A percentile compares a stretch with the other conserved stretches of the same genome.
Conservation (phyloP, 495 filamentous ascomycete genomes). For the Tuber umbilicatum region DNA sequence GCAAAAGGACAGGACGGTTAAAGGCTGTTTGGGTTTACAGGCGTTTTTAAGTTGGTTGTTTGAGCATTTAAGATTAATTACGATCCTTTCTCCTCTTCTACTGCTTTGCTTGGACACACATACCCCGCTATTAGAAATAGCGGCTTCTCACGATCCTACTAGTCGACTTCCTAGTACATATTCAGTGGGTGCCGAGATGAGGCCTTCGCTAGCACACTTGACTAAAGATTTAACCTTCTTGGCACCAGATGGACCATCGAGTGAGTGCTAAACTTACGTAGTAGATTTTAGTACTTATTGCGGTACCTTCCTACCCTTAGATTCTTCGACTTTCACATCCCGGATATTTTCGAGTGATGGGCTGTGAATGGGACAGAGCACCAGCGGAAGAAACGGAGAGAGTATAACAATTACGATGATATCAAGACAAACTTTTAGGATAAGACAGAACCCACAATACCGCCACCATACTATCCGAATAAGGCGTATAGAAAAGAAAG, state of each 20-base stretch:
- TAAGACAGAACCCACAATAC: neutral
- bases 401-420: neutral
- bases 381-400: neutral
- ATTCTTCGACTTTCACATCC: too few relatives aligned
- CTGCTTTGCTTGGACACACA: neutral
- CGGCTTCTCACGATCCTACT: neutral
- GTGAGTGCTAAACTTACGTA: too few relatives aligned
- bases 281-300: too few relatives aligned
- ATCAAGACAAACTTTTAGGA: neutral
- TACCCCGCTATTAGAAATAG: neutral
- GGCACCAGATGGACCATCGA: too few relatives aligned
- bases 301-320: too few relatives aligned
- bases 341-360: neutral
- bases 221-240: too few relatives aligned
- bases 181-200: neutral
- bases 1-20: neutral
- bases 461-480: neutral
- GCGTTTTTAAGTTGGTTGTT: neutral
- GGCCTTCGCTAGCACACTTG: neutral
- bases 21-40: neutral
- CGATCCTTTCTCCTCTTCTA: neutral
- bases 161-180: neutral
- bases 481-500: neutral
- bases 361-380: neutral
- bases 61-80: neutral